Evolutionary conservation across 2,329 filamentous ascomycete genomes (phyloP), one percentile per base, ranked within the genome.

Genomic region (Penicillium sp.): DNA sequence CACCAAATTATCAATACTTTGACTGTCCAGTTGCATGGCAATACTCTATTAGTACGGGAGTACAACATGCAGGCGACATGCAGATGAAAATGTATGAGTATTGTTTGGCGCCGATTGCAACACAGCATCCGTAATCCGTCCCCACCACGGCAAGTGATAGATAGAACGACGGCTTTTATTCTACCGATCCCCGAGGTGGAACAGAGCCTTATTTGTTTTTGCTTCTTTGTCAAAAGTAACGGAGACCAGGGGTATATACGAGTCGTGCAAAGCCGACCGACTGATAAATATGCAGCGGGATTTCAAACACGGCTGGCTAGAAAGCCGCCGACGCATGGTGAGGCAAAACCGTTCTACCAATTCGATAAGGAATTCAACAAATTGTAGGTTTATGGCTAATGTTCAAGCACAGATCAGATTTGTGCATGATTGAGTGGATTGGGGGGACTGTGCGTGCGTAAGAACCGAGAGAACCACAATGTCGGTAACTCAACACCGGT

Each of bases 91-190:
- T 23, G 23, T 47, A 30, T 47, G 16, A 28, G 9, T 30, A 24
- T 30, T 46, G 16, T 26, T 8, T 21, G 20, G 20, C 45, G 23
- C n/a, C 12, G 20, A 35, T 23, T 47, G 20, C 43, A 23, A 38
- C 9, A 45, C 38, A 43, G 21, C 23, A n/a, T 30, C 14, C 7
- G n/a, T 30, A 46, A 18, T 23, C 24, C 18, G 33, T 26, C 46
- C 21, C 14, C 42, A 53, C 21, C 51, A 53, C 51, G 42, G 49
- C 55, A 21, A 42, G 28, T 23, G 14, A 35, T n/a, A n/a, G n/a
- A n/a, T n/a, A n/a, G n/a, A n/a, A n/a, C n/a, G 33, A 42, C 47
- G 48, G 47, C 18, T 30, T 38, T 46, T 12, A 33, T 23, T n/a
- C 20, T 33, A 43, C 42, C 30, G 28, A 45, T 50, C 23, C 47